Evolutionary conservation across 208 protist genomes (phyloP), one percentile per base, ranked within the genome.

Genomic region (Phytomonas francai): DNA sequence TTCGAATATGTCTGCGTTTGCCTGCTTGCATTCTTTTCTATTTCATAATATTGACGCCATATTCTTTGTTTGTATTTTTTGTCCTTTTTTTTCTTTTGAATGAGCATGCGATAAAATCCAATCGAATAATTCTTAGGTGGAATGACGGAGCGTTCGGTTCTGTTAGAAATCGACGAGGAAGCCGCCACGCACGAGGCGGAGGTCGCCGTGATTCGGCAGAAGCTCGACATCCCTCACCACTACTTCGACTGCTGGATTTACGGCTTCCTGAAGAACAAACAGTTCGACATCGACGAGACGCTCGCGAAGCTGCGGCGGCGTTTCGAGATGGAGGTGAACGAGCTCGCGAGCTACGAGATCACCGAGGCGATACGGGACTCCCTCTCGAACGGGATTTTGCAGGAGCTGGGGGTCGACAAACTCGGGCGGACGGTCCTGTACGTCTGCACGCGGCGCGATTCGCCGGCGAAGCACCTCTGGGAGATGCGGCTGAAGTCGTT

Each of bases 201-300:
- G 65, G 68, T 94, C 19, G 84, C 91, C 25, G 79, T 85, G 65
- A 76, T 94, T 60, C 88, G 87, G 68, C 57, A 60, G 12, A 74
- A 79, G 39, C 60, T 94, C 30, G 78, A 76, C 61, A 87, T 94
- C 56, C 56, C 49, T 22, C 81, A 90, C 77, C 70, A 79, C 62
- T 84, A 91, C 65, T 91, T 92, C 32, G 85, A 92, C 63, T 86
- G 83, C 71, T 94, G 88, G 86, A 81, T 94, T 22, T 94, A 84
- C 61, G 82, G 82, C 2, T 94, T 94, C 61, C 68, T 94, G 22
- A 84, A 94, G 64, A 94, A 94, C 73, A 94, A 94, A 45, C 88
- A 92, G 59, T 94, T 87, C 59, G 77, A 91, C 32, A 66, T 94
- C 16, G 63, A 80, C 3, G 88, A 94, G 54, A 73, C 88, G 0